Base-by-base conservation (phyloP, 208 protist species). In the Crithidia sp. region DNA sequence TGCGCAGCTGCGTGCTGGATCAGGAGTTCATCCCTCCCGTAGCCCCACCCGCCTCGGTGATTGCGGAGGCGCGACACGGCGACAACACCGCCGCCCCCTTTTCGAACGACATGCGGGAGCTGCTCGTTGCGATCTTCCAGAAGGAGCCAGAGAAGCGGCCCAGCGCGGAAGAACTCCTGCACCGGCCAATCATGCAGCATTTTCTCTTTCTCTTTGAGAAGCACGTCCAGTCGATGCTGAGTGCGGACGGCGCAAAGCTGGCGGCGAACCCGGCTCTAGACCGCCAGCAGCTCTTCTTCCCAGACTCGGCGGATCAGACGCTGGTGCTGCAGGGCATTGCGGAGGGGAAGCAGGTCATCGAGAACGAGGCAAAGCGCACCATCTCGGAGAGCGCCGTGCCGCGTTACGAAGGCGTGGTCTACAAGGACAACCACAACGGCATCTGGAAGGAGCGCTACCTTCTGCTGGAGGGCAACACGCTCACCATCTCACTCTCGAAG, bases 361-460 rank as follows among this genome's bases (percentile, higher is more conserved):
- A 69, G 45, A 36, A 72, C 16, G 84, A 84, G 55, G 64, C 71
- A 6, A 83, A 84, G 60, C 69, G 76, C 17, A 84, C 87, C 44
- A 80, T 90, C 2, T 56, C 62, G 19, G 82, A 86, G 5, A 83
- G 76, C 49, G 59, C 43, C 41, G 56, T 62, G 19, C 74, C 81
- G 4, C 85, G 76, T 2, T 90, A 88, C 65, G 90, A 96, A 65
- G 86, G 92, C 7, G 77, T 86, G 4, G 84, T 96, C n/a, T 94
- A 90, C 76, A 96, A 96, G 77, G 84, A 87, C 63, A 85, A 70
- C 52, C 73, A 54, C n/a, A 88, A 84, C 47, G 84, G 86, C n/a
- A 69, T 83, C 2, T 96, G 91, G 91, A 96, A 96, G 78, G 89
- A 96, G 62, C 88, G 90, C 12, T 88, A 94, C 66, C 74, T 93